Evolutionary conservation across 306 rosid species (phyloP), one percentile per base, ranked within the genome.

Genomic region (Hippophae tibetana): DNA sequence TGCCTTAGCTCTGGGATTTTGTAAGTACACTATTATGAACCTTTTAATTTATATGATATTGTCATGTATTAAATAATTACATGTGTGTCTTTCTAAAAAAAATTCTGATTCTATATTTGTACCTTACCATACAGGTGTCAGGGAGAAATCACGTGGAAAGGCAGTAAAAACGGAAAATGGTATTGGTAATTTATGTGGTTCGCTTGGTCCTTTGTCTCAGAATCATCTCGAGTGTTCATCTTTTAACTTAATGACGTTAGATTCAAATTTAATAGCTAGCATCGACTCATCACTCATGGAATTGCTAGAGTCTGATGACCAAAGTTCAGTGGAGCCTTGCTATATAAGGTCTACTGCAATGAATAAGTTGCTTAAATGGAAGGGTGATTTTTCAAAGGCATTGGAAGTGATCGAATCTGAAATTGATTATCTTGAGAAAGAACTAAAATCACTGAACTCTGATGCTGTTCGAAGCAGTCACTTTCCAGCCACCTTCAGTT

Each of bases 391-490:
- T 70, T 93, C 97, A 1, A 93, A 89, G 80, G 81, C 76, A 7
- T 48, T 93, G 85, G 99, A 89, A 81, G 69, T 74, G 62, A 93
- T 94, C 8, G 99, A 89, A 70, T 68, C 89, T 72, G 95, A 89
- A 81, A 86, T 86, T 68, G 99, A 93, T 82, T 77, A 13, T 43
- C 95, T 93, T 54, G 99, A 89, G 75, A 93, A 63, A 56, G 89
- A 93, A 69, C 75, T 84, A n/a, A 93, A 84, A 76, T 72, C 58
- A 0, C 72, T 89, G 68, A 89, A 79, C 47, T 82, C 80, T 31
- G 78, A 58, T 12, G 62, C 78, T 57, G 69, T 74, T 57, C 78
- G 70, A 44, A 61, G 65, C 47, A 56, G 63, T 55, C 65, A 67
- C 5, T 54, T 23, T 74, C 81, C 82, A n/a, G 84, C 76, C 57